A percentile compares a stretch with the other conserved stretches of the same genome.
Evolutionary conservation across 495 filamentous ascomycete genomes (phyloP).

Genomic region (Lophiostoma macrostomum): DNA sequence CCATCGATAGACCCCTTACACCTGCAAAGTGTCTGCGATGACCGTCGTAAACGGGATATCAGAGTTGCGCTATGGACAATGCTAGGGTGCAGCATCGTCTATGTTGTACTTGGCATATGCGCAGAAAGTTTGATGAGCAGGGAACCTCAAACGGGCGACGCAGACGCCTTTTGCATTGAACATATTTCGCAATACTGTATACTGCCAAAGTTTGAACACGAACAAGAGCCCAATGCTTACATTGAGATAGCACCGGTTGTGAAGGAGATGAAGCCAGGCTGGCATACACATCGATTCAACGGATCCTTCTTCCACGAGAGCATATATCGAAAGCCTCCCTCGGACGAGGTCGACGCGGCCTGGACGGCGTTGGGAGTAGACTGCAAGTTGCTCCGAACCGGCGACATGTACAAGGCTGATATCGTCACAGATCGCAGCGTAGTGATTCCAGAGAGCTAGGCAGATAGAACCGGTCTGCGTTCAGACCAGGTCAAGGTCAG

Average conservation of each 20-base stretch:
- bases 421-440: conserved; percentile 24
- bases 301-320: conserved; percentile 54
- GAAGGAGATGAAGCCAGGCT: conserved; percentile 39
- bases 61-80: not conserved
- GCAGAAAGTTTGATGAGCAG: not conserved
- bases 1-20: not conserved
- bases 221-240: not conserved
- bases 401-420: too few relatives aligned
- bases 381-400: too few relatives aligned
- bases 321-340: conserved; percentile 49
- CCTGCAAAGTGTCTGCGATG: not conserved
- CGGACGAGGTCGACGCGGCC: conserved; percentile 56
- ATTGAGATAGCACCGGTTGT: conserved; percentile 39
- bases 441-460: conserved; percentile 11
- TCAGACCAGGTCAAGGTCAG: conserved; percentile 51
- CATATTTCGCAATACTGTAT: conserved; percentile 28
- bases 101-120: not conserved
- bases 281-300: conserved; percentile 44
- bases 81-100: not conserved
- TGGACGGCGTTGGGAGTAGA: conserved; percentile 56
- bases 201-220: not conserved
- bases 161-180: conserved; percentile 23
- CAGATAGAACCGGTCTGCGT: conserved; percentile 40
- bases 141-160: not conserved
- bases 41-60: not conserved